Evolutionary conservation across 495 filamentous ascomycete species (phyloP).

Genomic region (Hamigera avellanea): DNA sequence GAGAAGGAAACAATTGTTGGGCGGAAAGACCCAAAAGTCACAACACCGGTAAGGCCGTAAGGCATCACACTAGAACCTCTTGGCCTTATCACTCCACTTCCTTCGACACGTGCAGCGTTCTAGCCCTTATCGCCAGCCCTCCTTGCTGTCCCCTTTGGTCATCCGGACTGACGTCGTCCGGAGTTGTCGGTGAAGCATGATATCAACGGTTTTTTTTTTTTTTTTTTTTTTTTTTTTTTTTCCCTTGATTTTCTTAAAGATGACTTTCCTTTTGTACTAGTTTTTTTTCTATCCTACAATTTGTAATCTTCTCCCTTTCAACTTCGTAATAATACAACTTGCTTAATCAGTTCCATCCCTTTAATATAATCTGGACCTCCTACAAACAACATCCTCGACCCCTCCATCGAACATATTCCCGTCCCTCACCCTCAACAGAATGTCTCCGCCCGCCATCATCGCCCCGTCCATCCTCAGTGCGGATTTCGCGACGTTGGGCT

Average conservation of each 20-base stretch:
- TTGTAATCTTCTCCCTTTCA: too few relatives aligned
- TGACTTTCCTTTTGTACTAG: too few relatives aligned
- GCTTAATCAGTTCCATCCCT: too few relatives aligned
- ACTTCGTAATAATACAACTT: too few relatives aligned
- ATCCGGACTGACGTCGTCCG: slow-evolving; percentile 18
- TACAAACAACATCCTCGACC: too few relatives aligned
- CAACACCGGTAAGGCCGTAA: too few relatives aligned
- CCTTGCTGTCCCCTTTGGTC: slow-evolving; percentile 10
- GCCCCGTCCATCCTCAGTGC: slow-evolving; percentile 95
- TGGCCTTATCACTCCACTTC: too few relatives aligned
- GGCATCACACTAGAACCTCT: slow-evolving; percentile 3
- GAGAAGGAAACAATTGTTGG: slow-evolving; percentile 2
- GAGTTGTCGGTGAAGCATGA: slow-evolving; percentile 7
- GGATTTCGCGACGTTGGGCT: slow-evolving; percentile 80
- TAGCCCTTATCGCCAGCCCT: slow-evolving; percentile 15
- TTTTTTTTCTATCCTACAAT: too few relatives aligned
- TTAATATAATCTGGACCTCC: too few relatives aligned
- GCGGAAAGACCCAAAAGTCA: not conserved
- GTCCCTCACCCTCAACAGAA: slow-evolving; percentile 21
- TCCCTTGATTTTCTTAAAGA: too few relatives aligned
- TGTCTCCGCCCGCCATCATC: slow-evolving; percentile 87
- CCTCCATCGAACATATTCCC: too few relatives aligned
- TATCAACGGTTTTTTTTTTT: slow-evolving; percentile 4
- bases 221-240: not conserved
- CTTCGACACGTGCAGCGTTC: slow-evolving; percentile 12